Percentiles rank a stretch among this genome's conserved stretches.
Evolutionary conservation across 805 yeast genomes (phyloP).

Genomic region (Yarrowia sp.): DNA sequence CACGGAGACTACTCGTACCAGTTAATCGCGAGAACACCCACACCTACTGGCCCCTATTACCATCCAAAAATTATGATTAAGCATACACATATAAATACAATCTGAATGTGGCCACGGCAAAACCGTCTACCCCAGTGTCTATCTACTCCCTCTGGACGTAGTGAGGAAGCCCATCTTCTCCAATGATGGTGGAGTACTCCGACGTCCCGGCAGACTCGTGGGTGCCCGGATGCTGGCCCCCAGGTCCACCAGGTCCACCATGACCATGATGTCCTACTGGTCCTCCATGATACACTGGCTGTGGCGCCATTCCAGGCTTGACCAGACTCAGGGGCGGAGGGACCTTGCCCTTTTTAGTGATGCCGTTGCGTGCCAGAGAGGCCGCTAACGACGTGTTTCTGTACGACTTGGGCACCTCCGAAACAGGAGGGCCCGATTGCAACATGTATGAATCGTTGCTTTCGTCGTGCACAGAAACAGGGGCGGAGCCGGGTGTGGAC

Average conservation of each 20-base stretch:
- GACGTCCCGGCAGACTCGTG: not conserved
- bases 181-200: slow-evolving; percentile 7
- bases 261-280: not conserved
- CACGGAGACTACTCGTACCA: too few relatives aligned
- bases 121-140: not conserved
- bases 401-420: slow-evolving; percentile 14
- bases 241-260: not conserved
- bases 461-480: not conserved
- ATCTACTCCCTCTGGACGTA: slow-evolving; percentile 14
- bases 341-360: slow-evolving; percentile 8
- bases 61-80: slow-evolving; percentile 11
- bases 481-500: not conserved
- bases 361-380: slow-evolving; percentile 7
- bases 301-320: slow-evolving; percentile 13
- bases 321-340: slow-evolving; percentile 8
- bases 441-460: slow-evolving; percentile 10
- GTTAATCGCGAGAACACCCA: not conserved
- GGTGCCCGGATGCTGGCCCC: not conserved
- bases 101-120: not conserved
- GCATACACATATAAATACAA: slow-evolving; percentile 22
- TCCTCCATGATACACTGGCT: not conserved
- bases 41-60: not conserved
- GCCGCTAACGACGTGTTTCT: slow-evolving; percentile 21
- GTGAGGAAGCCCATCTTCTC: slow-evolving; percentile 15
- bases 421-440: not conserved